Base-by-base conservation (phyloP, 345 rosid genomes). In the Salix dunnii region DNA sequence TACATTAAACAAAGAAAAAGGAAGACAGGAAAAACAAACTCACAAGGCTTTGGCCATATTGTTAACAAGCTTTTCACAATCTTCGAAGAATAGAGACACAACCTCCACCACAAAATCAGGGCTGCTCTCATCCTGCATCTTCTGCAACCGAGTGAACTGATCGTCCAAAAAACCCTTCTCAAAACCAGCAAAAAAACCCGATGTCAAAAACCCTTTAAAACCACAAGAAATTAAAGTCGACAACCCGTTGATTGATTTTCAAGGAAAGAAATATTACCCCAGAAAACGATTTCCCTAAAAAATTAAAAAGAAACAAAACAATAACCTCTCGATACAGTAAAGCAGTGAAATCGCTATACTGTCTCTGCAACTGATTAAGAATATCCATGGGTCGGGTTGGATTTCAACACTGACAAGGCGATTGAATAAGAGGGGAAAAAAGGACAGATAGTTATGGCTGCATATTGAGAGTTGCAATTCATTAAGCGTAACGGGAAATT, bases 51-150 rank as follows among this genome's bases (percentile, higher is more conserved):
- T 82, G 71, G 87, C 86, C 94, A 92, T 88, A 70, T 72, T 88
- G 80, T 58, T 68, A 20, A 94, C 84, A 79, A 92, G 92, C 86
- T 89, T 91, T 62, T 88, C 88, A 72, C 89, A 89, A 80, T 94
- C 98, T 21, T 88, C 89, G 82, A 92, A 92, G 92, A 92, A 94
- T 28, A 89, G 88, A 79, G 89, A 74, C 61, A 85, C 90, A 77
- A 94, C 94, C 82, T 92, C 96, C 68, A 81, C 64, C 43, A 90
- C 90, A 86, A 92, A 92, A 82, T 89, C 90, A 74, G 97, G 97
- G 55, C 82, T 87, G 80, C 82, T 88, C 77, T 88, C 98, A 81
- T 94, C 98, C 85, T 91, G 94, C 79, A 92, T 83, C 84, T 89
- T 89, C 83, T 85, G 93, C 74, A 94, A 83, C 89, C 90, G 91